Evolutionary conservation across 164 flowering plant genomes (phyloP), one percentile per base, ranked within the genome.

Genomic region (Tinospora cordifolia): DNA sequence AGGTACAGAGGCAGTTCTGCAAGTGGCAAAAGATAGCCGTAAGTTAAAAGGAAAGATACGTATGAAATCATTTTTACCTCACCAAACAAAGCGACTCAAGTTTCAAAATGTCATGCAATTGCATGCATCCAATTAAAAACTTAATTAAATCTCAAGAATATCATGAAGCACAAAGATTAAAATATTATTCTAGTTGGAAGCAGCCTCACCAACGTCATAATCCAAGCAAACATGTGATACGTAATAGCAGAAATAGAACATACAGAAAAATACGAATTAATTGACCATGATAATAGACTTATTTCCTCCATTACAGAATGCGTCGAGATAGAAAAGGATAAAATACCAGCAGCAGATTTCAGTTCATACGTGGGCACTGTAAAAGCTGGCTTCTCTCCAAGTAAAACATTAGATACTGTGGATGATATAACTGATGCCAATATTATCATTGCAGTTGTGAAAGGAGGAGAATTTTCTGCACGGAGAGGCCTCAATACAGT

Each of bases 341-440:
- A 81, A 73, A 78, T 88, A 94, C 99, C 99, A 70, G 99, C 98
- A 78, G 99, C 99, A 82, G 99, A 94, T 84, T 92, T 94, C 84
- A 94, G 79, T 75, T 94, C 98, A 81, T 94, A 94, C 57, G 88
- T 75, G 74, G 99, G 99, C 81, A 94, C 98, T 25, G 90, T 89
- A 81, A 94, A 94, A 80, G 97, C 97, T 75, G 97, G 93, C 77
- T 88, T 87, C 71, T 94, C 93, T 71, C 97, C 98, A 41, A 90
- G 92, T 63, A 92, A 80, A 66, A 87, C 94, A 80, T 81, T 95
- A 47, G 99, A 95, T 24, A 90, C 96, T 19, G 99, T 95, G 63
- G 98, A 90, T 72, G 99, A 92, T 73, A 94, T 87, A 65, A 94
- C 99, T 72, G 99, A 92, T 26, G 97, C 99, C 82, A 92, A 83